Evolutionary conservation across 176 grass and related monocot genomes (phyloP).

Genomic region (Oryza officinalis): DNA sequence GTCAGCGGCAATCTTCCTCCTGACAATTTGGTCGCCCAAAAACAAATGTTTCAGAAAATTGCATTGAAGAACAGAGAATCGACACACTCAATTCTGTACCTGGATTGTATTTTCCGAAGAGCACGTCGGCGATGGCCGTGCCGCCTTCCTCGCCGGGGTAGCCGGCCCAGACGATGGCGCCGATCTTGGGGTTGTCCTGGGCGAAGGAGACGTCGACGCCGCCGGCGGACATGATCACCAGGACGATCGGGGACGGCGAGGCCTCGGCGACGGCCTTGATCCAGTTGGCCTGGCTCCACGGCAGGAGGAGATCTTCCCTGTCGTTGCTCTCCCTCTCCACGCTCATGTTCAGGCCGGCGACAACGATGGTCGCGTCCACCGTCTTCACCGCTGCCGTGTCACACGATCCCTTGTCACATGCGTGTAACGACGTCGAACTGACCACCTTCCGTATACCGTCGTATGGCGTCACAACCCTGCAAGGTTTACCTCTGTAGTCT

Average conservation of each 20-base stretch:
- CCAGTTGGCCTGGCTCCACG: conserved; percentile 34
- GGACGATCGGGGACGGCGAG: conserved; percentile 37
- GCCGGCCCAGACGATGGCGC: conserved; percentile 54
- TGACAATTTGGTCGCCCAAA: background rate
- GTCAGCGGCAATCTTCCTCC: conserved; percentile 39
- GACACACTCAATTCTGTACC: conserved; percentile 13
- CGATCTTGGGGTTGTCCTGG: conserved; percentile 55
- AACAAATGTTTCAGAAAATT: background rate
- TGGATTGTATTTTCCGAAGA: conserved; percentile 50
- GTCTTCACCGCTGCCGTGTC: background rate
- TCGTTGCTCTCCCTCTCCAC: conserved; percentile 52
- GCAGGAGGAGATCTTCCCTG: conserved; percentile 50
- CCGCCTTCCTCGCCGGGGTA: conserved; percentile 61
- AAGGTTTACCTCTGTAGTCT: conserved; percentile 59
- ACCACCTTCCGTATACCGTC: conserved; percentile 27
- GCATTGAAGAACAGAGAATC: background rate
- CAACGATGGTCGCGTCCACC: conserved; percentile 42
- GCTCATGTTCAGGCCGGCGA: conserved; percentile 50
- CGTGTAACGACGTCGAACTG: conserved; percentile 23
- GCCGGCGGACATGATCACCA: conserved; percentile 52
- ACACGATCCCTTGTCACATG: conserved; percentile 50
- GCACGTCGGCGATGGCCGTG: conserved; percentile 48
- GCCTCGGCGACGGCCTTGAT: conserved; percentile 46
- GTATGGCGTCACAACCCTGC: conserved; percentile 57
- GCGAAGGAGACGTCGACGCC: conserved; percentile 54